Evolutionary conservation across 805 yeast genomes (phyloP).

Genomic region (Naumovozyma baii): DNA sequence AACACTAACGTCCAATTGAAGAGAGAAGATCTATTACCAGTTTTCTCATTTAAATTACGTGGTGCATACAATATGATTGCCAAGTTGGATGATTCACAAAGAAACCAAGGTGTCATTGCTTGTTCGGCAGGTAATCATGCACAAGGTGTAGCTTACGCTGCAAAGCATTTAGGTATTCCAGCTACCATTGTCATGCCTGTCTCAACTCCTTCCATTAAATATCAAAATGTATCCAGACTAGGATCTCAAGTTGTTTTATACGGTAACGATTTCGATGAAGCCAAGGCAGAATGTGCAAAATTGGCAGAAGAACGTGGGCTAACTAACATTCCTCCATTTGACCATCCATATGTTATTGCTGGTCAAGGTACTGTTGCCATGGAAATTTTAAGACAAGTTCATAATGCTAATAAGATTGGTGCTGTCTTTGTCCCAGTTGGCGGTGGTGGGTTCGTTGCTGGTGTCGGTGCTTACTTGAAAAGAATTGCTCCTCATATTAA

Average conservation of each 20-base stretch:
- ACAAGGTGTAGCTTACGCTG: constrained; percentile 95
- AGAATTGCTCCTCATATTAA: constrained; percentile 97
- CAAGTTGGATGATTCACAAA: constrained; percentile 49
- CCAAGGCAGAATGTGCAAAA: constrained; percentile 80
- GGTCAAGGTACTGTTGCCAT: constrained; percentile 98
- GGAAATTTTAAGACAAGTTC: constrained; percentile 83
- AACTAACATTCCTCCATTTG: constrained; percentile 94
- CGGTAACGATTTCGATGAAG: constrained; percentile 94
- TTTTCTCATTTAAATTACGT: constrained; percentile 88
- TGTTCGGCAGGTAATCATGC: constrained; percentile 99
- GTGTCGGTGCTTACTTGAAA: constrained; percentile 81
- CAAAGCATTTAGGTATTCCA: constrained; percentile 73
- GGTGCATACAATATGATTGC: constrained; percentile 98
- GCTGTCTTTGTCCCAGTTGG: constrained; percentile 93
- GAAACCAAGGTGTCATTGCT: constrained; percentile 84
- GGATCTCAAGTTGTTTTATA: constrained; percentile 89
- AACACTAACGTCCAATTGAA: constrained; percentile 71
- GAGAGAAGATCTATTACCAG: constrained; percentile 90
- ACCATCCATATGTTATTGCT: constrained; percentile 95
- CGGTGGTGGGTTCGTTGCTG: constrained; percentile 94
- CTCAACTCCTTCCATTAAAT: constrained; percentile 92
- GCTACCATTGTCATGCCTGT: constrained; percentile 98
- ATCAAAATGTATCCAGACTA: constrained; percentile 77
- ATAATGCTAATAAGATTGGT: constrained; percentile 49
- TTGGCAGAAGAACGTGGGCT: constrained; percentile 59